Evolutionary conservation across 371 early-diverging fungal genomes (phyloP), one percentile per base, ranked within the genome.

Genomic region (Lichtheimia corymbifera): DNA sequence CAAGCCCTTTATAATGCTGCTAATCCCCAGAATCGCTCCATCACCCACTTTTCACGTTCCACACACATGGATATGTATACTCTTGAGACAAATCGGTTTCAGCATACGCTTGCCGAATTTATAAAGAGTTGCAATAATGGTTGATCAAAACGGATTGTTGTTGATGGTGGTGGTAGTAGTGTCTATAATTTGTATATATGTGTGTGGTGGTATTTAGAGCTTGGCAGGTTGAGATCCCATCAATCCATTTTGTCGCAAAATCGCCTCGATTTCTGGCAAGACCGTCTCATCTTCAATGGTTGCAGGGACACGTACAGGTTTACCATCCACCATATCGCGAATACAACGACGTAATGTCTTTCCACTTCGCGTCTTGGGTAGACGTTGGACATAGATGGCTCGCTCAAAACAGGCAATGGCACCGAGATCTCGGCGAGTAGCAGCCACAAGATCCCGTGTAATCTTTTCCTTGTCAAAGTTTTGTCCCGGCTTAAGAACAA

Each of bases 281-380:
- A 87, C 87, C 2, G 82, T 60, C 42, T 76, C 85, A 47, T 94
- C 93, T 68, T 94, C 93, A 30, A 94, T 93, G 2, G 94, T 94
- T 0, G 92, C 88, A 0, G 95, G 95, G 5, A 91, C 78, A 17
- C 73, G 74, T 54, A 85, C 73, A 54, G 70, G 70, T 66, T 84
- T 74, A 18, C 84, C 83, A 15, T 85, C 84, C n/a, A 84, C 79
- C 82, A 92, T 90, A 43, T 86, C 85, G 22, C 93, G 80, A 51
- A 93, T 81, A 42, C 88, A 88, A 52, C 93, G 85, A 42, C 97
- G 79, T 68, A 97, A 77, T 28, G 96, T 91, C 73, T 97, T 97
- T 6, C 97, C 97, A 18, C 90, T 89, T 9, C 97, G 79, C 11
- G 98, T 98, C 72, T 98, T 98, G 14, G 98, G 97, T 55, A 98